A percentile compares a stretch with the other conserved stretches of the same genome.
These are phyloP conservation scores for Pseudozyma sp. DNA, from an alignment of 1,284 basidiomycete genomes.

Conservation along the genomic window DNA sequence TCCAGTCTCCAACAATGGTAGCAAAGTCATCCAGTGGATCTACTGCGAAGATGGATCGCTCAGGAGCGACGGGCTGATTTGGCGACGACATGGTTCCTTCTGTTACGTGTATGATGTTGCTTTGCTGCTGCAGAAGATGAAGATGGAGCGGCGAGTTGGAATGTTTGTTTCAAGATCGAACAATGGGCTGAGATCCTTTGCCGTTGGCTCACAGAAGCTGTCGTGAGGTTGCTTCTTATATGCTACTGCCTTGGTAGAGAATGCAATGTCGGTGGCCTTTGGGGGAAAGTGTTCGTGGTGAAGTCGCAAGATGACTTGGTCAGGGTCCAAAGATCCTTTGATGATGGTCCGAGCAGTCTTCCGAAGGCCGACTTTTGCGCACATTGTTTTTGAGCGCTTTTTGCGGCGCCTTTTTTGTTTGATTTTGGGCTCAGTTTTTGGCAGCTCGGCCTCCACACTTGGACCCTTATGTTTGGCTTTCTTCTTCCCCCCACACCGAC, in stretches of 20 bases:
- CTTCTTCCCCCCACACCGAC: not conserved
- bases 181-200: no score
- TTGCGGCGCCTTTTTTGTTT: no score
- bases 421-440: not conserved
- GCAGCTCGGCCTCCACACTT: not conserved
- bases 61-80: constrained; percentile 70
- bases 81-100: constrained; percentile 21
- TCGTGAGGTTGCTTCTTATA: no score
- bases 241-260: no score
- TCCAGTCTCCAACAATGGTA: constrained; percentile 87
- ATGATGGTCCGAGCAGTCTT: not conserved
- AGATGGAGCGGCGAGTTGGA: not conserved
- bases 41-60: constrained; percentile 88
- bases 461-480: constrained; percentile 7
- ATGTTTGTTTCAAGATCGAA: no score
- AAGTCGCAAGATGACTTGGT: not conserved
- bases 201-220: no score
- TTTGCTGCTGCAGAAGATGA: not conserved
- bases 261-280: no score
- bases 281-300: not conserved
- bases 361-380: constrained; percentile 11
- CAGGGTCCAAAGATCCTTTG: not conserved
- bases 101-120: not conserved
- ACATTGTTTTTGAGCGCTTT: no score
- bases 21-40: constrained; percentile 96